Percentiles rank a stretch among this genome's conserved stretches.
Evolutionary conservation across 2,329 filamentous ascomycete species (phyloP).

Genomic region (Didymella arachidicola): DNA sequence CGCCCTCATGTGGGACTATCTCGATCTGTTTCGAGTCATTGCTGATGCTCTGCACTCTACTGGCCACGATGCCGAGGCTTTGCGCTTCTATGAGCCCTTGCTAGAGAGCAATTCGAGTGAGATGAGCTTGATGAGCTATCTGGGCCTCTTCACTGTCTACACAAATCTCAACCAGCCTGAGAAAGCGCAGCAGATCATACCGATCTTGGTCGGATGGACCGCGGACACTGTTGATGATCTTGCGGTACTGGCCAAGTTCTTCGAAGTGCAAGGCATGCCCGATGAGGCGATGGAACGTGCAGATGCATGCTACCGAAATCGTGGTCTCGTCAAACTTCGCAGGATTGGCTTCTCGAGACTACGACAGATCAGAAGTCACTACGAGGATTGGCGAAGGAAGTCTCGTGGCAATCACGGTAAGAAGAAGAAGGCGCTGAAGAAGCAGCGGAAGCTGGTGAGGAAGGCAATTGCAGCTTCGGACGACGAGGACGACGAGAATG

Average conservation of each 20-base stretch:
- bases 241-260: constrained; percentile 82
- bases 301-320: constrained; percentile 77
- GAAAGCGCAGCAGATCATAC: constrained; percentile 79
- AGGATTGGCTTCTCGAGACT: constrained; percentile 50
- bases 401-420: constrained; percentile 40
- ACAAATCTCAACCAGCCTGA: constrained; percentile 67
- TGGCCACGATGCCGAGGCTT: constrained; percentile 61
- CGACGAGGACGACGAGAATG: constrained; percentile 31
- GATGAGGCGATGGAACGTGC: constrained; percentile 53
- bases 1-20: constrained; percentile 69
- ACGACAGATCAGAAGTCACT: constrained; percentile 38
- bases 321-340: constrained; percentile 54
- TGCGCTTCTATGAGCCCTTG: constrained; percentile 65
- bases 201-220: constrained; percentile 76
- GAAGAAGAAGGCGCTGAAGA: constrained; percentile 39
- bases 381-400: constrained; percentile 35
- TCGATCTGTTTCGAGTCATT: constrained; percentile 79
- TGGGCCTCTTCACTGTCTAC: constrained; percentile 66
- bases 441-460: constrained; percentile 37
- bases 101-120: constrained; percentile 33
- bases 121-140: constrained; percentile 41
- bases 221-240: constrained; percentile 77
- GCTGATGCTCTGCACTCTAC: constrained; percentile 65
- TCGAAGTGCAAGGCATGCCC: constrained; percentile 73
- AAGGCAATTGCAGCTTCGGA: constrained; percentile 31